These are phyloP conservation scores for Gastrolobium villosum DNA, from an alignment of 306 rosid genomes.

Conservation along the genomic window DNA sequence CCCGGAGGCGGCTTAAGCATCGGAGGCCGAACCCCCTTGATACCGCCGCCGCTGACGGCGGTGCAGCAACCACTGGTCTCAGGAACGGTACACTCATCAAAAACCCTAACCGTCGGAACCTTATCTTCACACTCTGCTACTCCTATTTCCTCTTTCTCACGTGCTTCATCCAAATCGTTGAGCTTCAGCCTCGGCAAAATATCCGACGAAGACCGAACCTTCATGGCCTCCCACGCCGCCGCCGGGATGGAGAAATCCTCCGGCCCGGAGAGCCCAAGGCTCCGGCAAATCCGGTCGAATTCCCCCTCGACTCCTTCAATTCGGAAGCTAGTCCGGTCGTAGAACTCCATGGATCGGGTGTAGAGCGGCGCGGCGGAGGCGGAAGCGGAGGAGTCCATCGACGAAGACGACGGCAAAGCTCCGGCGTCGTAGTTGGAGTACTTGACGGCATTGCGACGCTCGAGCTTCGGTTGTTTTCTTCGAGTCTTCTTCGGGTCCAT, in stretches of 20 bases:
- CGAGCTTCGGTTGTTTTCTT: slow-evolving; percentile 73
- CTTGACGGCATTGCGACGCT: slow-evolving; percentile 84
- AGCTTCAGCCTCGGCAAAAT: slow-evolving; percentile 56
- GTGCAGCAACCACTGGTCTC: slow-evolving; percentile 50
- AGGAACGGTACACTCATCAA: slow-evolving; percentile 43
- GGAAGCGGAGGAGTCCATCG: slow-evolving; percentile 46
- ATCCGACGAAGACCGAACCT: slow-evolving; percentile 73
- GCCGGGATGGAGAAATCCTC: slow-evolving; percentile 80
- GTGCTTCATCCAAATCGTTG: slow-evolving; percentile 40
- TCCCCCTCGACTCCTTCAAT: slow-evolving; percentile 83
- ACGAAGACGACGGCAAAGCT: slow-evolving; percentile 47
- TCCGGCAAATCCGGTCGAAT: slow-evolving; percentile 61
- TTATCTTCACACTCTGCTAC: slow-evolving; percentile 40
- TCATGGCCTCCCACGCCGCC: slow-evolving; percentile 77
- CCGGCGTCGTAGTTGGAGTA: slow-evolving; percentile 71
- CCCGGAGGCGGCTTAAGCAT: slow-evolving; percentile 80
- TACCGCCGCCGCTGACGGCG: slow-evolving; percentile 54
- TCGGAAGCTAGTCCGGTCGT: slow-evolving; percentile 74
- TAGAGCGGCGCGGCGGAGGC: slow-evolving; percentile 53
- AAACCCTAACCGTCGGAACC: slow-evolving; percentile 47
- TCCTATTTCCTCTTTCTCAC: slow-evolving; percentile 41
- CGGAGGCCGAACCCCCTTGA: slow-evolving; percentile 80
- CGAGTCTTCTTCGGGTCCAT: slow-evolving; percentile 63
- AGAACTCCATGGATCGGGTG: slow-evolving; percentile 74
- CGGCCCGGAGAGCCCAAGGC: slow-evolving; percentile 74